These are phyloP conservation scores for Cordyceps pruinosa DNA, from an alignment of 2,329 filamentous ascomycete species.

Conservation along the genomic window DNA sequence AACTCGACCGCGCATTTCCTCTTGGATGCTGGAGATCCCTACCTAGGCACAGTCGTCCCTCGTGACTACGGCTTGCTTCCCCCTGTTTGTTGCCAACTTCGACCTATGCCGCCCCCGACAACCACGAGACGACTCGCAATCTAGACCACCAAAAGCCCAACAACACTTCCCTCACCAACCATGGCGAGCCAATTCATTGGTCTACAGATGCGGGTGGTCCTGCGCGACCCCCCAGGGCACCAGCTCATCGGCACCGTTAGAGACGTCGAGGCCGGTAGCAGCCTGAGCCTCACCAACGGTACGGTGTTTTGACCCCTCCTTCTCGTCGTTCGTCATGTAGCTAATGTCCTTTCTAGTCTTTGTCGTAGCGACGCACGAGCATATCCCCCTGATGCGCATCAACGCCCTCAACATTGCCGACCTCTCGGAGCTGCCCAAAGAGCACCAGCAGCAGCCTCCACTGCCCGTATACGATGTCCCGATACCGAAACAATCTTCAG, in stretches of 20 bases:
- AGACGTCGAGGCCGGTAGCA: constrained; percentile 58
- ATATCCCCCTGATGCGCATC: constrained; percentile 39
- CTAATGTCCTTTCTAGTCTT: constrained; percentile 27
- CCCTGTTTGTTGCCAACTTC: background rate
- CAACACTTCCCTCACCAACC: constrained; percentile 6
- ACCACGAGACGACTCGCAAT: background rate
- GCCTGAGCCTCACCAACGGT: constrained; percentile 68
- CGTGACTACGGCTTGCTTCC: constrained; percentile 1
- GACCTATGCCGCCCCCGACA: background rate
- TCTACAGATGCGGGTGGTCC: constrained; percentile 66
- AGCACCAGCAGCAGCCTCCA: constrained; percentile 19
- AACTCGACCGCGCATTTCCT: background rate
- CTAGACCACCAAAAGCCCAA: background rate
- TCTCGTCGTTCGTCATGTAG: background rate
- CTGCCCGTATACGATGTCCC: constrained; percentile 21
- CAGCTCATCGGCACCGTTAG: constrained; percentile 64
- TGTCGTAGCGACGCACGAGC: constrained; percentile 34
- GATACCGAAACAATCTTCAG: constrained; percentile 15
- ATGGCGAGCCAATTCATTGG: constrained; percentile 64
- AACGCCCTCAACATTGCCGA: constrained; percentile 39
- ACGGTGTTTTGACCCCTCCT: constrained; percentile 21
- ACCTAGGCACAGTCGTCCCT: background rate
- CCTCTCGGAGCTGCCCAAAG: constrained; percentile 32
- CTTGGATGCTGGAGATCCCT: constrained; percentile 4
- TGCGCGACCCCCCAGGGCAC: constrained; percentile 57